Evolutionary conservation across 73 alveolate species (phyloP), one percentile per base, ranked within the genome.

Genomic region (Uronychia setigera): DNA sequence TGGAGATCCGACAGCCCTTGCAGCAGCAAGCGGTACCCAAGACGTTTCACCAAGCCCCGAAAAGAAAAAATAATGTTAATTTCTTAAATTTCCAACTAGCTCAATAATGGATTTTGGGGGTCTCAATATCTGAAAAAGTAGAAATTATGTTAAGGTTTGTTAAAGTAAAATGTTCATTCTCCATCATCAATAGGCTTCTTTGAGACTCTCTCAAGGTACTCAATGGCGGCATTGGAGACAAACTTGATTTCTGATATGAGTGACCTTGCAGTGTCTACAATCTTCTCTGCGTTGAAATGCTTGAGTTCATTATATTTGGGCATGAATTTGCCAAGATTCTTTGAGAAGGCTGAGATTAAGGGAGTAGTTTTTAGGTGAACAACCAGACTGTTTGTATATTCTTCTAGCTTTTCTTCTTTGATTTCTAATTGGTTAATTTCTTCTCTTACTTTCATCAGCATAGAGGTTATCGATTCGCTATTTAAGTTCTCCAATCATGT

Each of bases 231-330:
- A 5, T 5, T 46, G 67, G 67, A 46, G n/a, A 46, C 67, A 19
- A 46, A 46, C 67, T 46, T 46, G 67, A 46, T 46, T 19, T 46
- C 67, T 11, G 67, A 46, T 11, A 46, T 46, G n/a, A 46, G 5
- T 5, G 67, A 19, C 59, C 9, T 5, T 28, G 81, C 46, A 1
- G 81, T 13, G 1, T 76, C 29, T 0, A 75, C 81, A 9, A 81
- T 81, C 33, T 80, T 80, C 30, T 32, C 76, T 0, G 93, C 86
- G 74, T 87, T 87, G 79, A 87, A 87, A 81, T 87, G 89, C 77
- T 87, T 87, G n/a, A 87, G 79, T 32, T 87, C 93, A 35, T 87
- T 87, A 29, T 81, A 60, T 46, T 87, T 87, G 11, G 93, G 93
- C 93, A 87, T 87, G 60, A 26, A 87, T 27, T 60, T 67, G 26